Evolutionary conservation across 371 early-diverging fungal genomes (phyloP), one percentile per base, ranked within the genome.

Genomic region (Mucor plumbeus): DNA sequence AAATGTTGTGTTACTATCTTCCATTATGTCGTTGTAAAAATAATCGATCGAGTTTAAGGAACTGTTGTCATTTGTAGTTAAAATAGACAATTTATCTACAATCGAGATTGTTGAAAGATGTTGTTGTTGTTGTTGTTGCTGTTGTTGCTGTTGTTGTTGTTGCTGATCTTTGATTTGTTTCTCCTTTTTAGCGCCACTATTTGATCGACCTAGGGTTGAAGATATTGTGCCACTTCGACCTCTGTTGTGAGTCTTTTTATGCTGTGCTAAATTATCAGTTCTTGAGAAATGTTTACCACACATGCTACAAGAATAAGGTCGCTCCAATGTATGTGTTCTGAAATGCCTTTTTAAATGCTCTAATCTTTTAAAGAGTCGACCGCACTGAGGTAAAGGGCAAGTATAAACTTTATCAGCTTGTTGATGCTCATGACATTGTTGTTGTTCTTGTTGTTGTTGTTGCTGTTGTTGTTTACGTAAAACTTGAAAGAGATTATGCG

Each of bases 301-400:
- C 15, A 82, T 77, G 34, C 78, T 81, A 69, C 93, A 93, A 15
- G 85, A 77, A 63, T 91, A 92, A 41, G 92, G 93, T 10, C 88
- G 83, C 64, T 90, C 90, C 71, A 90, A 84, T 7, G 92, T 91
- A 69, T 95, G 95, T 17, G 90, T 90, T 39, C 92, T 85, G 69
- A 89, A 78, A 69, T 95, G 95, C 15, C 97, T 81, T 64, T 91
- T 90, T 48, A 95, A 73, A 73, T 95, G 95, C 68, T 95, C 95
- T 60, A 87, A 78, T 14, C 95, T 84, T 71, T 94, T 94, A 70
- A 88, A 88, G 3, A 78, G 60, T 31, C 80, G 75, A 38, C 79
- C 81, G 65, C 88, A 87, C 8, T 70, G 71, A 58, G 83, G 70
- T 7, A 83, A 67, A 50, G 75, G 65, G 44, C 87, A 87, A 5